Base-by-base conservation (phyloP, 148 eudicot genomes). In the Bassia scoparia region DNA sequence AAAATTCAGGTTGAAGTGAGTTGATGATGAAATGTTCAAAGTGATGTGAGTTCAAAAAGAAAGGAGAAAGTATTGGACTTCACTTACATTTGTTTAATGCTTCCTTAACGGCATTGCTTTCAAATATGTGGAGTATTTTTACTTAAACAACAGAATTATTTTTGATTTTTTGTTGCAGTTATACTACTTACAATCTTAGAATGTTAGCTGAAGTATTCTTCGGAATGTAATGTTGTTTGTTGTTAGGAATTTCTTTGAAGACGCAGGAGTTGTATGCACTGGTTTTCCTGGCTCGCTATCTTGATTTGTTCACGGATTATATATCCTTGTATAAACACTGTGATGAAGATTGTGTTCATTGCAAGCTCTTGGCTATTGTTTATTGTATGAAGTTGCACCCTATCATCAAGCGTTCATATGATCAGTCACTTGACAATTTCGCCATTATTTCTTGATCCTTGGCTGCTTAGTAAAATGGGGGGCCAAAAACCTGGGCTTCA, bases 261-360 rank as follows among this genome's bases (percentile, higher is more conserved):
- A 94, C 98, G 33, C 98, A 94, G 80, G 96, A 90, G 87, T 82
- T 93, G 58, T 93, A 85, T 76, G 90, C 92, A 17, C 43, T 90
- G 61, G 97, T 93, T 46, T 93, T 90, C 70, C 49, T 86, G 79
- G 70, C 95, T 53, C 98, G 98, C 37, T 93, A 93, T 76, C 79
- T 93, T 82, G 97, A 93, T 83, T 78, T 93, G 52, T 89, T 90
- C 61, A 87, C 96, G 21, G 90, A 83, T 71, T 93, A 83, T 76
- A 74, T 90, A 24, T 93, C 98, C 15, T 59, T 89, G 16, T 93
- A 93, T 83, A 93, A n/a, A 93, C 70, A 76, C 90, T 46, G 64
- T 84, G 38, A 93, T 93, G 98, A 93, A 93, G 76, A 29, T 93
- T 55, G 84, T 93, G 34, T 93, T 90, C 76, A 81, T 93, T 43